Evolutionary conservation across 331 rosid genomes (phyloP).

Genomic region (Arachis monticola): DNA sequence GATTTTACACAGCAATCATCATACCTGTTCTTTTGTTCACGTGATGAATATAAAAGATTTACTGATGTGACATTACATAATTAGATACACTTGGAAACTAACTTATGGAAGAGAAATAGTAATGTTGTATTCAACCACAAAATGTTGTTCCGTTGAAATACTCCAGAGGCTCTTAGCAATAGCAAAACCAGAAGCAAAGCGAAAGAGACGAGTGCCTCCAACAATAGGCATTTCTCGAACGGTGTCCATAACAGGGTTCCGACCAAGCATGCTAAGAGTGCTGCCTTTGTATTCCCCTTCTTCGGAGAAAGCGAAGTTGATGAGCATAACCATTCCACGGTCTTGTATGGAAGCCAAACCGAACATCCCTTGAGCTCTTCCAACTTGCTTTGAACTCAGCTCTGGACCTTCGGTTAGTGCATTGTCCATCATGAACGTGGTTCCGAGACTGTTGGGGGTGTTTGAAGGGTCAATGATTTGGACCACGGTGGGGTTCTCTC

Average conservation of each 20-base stretch:
- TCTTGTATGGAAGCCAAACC: conserved; percentile 54
- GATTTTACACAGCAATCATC: no score
- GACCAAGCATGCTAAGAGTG: conserved; percentile 55
- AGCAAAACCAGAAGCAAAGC: conserved; percentile 54
- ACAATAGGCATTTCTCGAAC: conserved; percentile 62
- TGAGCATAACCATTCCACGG: conserved; percentile 49
- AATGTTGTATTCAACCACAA: conserved; percentile 54
- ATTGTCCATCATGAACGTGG: conserved; percentile 52
- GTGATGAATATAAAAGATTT: no score
- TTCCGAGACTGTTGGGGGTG: conserved; percentile 37
- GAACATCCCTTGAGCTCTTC: conserved; percentile 61
- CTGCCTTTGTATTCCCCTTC: conserved; percentile 55
- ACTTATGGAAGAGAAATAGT: conserved; percentile 41
- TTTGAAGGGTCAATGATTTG: conserved; percentile 39
- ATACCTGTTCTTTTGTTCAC: no score
- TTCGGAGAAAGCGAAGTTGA: conserved; percentile 44
- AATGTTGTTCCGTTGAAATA: conserved; percentile 34
- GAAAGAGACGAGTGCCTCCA: conserved; percentile 53
- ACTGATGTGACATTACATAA: no score
- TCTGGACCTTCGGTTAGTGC: conserved; percentile 31
- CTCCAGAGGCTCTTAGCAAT: conserved; percentile 47
- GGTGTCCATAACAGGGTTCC: conserved; percentile 45
- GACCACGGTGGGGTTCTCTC: conserved; percentile 49
- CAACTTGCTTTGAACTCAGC: conserved; percentile 41
- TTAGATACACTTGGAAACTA: no score